Evolutionary conservation across 805 yeast genomes (phyloP).

Genomic region (Hanseniaspora thailandica): DNA sequence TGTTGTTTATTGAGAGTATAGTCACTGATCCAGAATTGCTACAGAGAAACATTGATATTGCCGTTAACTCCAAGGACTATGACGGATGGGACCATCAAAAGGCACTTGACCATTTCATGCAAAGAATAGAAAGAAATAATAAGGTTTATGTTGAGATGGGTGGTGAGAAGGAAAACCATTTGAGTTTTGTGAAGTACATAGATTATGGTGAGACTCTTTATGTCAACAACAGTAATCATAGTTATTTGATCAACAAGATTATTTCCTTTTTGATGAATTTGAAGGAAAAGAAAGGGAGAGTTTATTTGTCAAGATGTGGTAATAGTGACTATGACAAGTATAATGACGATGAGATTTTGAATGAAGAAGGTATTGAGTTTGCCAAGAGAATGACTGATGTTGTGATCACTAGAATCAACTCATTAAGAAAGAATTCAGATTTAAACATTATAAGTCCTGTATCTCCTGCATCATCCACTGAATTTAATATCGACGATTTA

Average conservation of each 20-base stretch:
- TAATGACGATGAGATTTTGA: conserved; percentile 70
- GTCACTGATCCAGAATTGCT: conserved; percentile 63
- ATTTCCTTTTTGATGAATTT: conserved; percentile 87
- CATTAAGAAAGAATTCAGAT: conserved; percentile 18
- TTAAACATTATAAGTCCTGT: background rate
- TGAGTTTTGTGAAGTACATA: conserved; percentile 72
- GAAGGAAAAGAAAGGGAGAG: conserved; percentile 73
- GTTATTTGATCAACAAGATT: conserved; percentile 81
- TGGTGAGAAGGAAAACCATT: conserved; percentile 33
- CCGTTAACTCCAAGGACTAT: conserved; percentile 81
- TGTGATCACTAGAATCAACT: conserved; percentile 32
- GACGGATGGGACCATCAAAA: conserved; percentile 56
- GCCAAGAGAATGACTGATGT: conserved; percentile 54
- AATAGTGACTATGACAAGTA: conserved; percentile 39
- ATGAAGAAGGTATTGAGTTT: conserved; percentile 58
- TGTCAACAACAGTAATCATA: conserved; percentile 60
- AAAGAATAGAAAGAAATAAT: conserved; percentile 55
- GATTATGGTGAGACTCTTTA: conserved; percentile 81
- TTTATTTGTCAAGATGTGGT: conserved; percentile 83
- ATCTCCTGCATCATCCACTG: background rate
- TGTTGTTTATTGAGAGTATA: conserved; percentile 76
- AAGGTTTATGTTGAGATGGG: conserved; percentile 65
- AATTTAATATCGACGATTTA: background rate
- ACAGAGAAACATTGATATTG: conserved; percentile 68
- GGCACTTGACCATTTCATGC: conserved; percentile 68